Evolutionary conservation across 768 basidiomycete species (phyloP), one percentile per base, ranked within the genome.

Genomic region (Boletus eberwhitei): DNA sequence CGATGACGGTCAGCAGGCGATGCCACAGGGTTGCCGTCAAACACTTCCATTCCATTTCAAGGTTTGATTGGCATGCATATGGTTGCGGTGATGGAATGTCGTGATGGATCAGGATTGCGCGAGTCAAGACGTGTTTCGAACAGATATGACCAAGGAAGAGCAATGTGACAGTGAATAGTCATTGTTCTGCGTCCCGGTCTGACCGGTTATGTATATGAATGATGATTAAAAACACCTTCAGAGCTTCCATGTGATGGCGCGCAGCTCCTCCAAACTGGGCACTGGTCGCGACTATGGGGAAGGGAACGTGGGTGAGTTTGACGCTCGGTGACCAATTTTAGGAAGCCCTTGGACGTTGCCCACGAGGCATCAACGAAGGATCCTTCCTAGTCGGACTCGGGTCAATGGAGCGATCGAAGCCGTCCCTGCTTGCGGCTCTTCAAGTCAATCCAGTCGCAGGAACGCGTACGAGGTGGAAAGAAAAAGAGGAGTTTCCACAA

Each of bases 171-270:
- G 47, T n/a, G 34, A 58, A 24, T 24, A 49, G 34, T 37, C 31
- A 60, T 55, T 21, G 21, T 21, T 22, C 26, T 13, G 38, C 43
- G 35, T 37, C 35, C 53, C 54, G 54, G 29, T 38, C 21, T 32
- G 34, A 36, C 42, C 45, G 40, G 49, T 43, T 19, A 42, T 42
- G 14, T 42, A 44, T 48, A 46, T 41, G 31, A 40, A n/a, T 8
- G 32, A 24, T 31, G 50, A 41, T 34, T 19, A 3, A 45, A 31
- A 42, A 21, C 26, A 9, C 35, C 51, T 54, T 59, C 57, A 70
- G 43, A 74, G 64, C 70, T 85, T 86, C 82, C 84, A 83, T 47
- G 81, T 83, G 13, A 80, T 79, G 61, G 81, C 82, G 8, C 80
- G 76, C 37, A 78, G 76, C 54, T 82, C 4, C 2, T 34, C 61